Conservation (phyloP, 768 basidiomycete species). For the Amanita muscaria region DNA sequence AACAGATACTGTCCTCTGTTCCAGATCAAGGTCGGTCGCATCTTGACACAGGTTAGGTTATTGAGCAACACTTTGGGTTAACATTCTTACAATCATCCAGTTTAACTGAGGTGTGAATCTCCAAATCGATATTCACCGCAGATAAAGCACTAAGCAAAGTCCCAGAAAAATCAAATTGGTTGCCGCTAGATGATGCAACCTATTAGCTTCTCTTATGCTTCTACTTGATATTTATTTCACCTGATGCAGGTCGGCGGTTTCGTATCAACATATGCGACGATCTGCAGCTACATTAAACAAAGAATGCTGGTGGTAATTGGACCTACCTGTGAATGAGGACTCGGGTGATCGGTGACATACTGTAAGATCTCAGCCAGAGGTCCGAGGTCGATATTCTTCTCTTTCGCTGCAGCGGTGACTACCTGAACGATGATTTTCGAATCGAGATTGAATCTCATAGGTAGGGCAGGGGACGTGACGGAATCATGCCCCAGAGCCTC, state of each 20-base stretch:
- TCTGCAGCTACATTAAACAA: conserved; percentile 22
- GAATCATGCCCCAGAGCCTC: conserved; percentile 49
- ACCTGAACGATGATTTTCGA: conserved; percentile 53
- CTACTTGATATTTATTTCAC: too few relatives aligned
- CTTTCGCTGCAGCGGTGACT: conserved; percentile 38
- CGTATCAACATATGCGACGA: conserved; percentile 46
- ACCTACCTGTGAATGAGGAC: conserved; percentile 42
- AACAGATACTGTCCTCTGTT: conserved; percentile 47
- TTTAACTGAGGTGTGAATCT: conserved; percentile 42
- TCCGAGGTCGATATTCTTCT: conserved; percentile 53
- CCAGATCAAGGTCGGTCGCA: conserved; percentile 47
- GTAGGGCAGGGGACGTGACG: conserved; percentile 47
- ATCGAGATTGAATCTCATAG: conserved; percentile 56
- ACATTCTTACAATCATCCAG: conserved; percentile 54
- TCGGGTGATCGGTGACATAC: conserved; percentile 41
- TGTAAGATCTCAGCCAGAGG: conserved; percentile 48
- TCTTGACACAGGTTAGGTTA: conserved; percentile 24
- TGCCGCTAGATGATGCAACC: conserved; percentile 34
- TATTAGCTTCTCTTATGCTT: background rate
- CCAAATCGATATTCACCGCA: conserved; percentile 49
- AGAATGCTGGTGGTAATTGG: background rate
- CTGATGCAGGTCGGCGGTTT: conserved; percentile 50
- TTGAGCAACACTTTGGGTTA: background rate
- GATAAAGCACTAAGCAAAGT: conserved; percentile 59
- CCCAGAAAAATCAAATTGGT: conserved; percentile 51